Percentiles rank a stretch among this genome's conserved stretches.
Evolutionary conservation across 2,329 filamentous ascomycete genomes (phyloP).

Genomic region (Neospermospora avenae): DNA sequence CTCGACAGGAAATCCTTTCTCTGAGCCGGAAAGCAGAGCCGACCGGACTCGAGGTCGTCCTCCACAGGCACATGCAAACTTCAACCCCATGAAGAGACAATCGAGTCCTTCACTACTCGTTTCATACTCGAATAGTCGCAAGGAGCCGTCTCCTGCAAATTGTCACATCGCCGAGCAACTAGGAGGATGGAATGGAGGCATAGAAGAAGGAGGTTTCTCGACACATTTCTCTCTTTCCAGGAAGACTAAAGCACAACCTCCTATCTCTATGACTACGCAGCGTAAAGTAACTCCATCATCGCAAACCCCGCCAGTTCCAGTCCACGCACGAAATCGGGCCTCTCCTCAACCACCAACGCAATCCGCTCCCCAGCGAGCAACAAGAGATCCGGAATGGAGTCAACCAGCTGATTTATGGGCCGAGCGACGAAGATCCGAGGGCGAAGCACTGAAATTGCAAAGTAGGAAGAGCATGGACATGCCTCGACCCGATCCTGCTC

Average conservation of each 20-base stretch:
- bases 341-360: background rate
- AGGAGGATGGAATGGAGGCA: background rate
- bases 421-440: constrained; percentile 15
- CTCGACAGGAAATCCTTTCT: background rate
- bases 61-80: constrained; percentile 7
- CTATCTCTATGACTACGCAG: constrained; percentile 13
- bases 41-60: constrained; percentile 1
- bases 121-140: background rate
- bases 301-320: background rate
- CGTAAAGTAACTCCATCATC: background rate
- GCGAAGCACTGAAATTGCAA: constrained; percentile 11
- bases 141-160: background rate
- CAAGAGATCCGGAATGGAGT: constrained; percentile 14
- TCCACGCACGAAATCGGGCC: background rate
- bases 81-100: background rate
- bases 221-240: background rate
- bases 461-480: constrained; percentile 19
- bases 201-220: background rate
- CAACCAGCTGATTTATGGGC: constrained; percentile 16
- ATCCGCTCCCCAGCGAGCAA: background rate
- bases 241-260: constrained; percentile 1
- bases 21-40: background rate
- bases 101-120: background rate
- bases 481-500: background rate
- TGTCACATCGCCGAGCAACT: background rate